A percentile compares a stretch with the other conserved stretches of the same genome.
Conservation (phyloP, 148 eudicot species). For the Rhododendron williamsianum region DNA sequence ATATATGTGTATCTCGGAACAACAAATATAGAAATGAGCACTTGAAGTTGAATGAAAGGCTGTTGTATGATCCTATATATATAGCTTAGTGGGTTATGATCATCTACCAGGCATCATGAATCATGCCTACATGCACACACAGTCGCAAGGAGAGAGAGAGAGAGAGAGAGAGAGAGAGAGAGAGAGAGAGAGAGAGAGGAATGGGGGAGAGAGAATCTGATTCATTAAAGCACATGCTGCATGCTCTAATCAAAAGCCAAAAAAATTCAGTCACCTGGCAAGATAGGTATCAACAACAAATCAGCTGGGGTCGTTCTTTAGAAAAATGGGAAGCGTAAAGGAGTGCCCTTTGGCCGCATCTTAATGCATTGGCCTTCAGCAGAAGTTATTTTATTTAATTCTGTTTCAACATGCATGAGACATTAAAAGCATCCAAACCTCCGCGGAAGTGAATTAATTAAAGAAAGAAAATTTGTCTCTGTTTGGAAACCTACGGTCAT, state of each 20-base stretch:
- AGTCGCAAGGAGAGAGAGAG: not conserved
- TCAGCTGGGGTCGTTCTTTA: constrained; percentile 14
- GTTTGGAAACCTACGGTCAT: not conserved
- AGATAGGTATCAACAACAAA: constrained; percentile 34
- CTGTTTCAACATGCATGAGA: not conserved
- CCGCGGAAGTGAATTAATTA: not conserved
- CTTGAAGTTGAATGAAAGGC: not conserved
- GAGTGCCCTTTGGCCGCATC: not conserved
- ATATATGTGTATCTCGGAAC: not conserved
- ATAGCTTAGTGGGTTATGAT: constrained; percentile 6
- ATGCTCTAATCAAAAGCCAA: constrained; percentile 17
- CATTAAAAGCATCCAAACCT: not conserved
- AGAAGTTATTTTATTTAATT: not conserved
- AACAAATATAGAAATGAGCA: not conserved
- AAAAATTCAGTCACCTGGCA: not conserved
- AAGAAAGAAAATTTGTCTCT: not conserved
- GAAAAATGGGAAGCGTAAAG: constrained; percentile 9
- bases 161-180: not conserved
- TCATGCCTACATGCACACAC: not conserved
- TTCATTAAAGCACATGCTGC: constrained; percentile 30
- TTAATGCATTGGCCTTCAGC: not conserved
- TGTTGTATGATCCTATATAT: not conserved
- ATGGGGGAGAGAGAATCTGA: constrained; percentile 45
- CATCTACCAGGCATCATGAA: not conserved
- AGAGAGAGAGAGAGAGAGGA: not conserved